These are phyloP conservation scores for Durio zibethinus DNA, from an alignment of 345 rosid species.

Conservation along the genomic window DNA sequence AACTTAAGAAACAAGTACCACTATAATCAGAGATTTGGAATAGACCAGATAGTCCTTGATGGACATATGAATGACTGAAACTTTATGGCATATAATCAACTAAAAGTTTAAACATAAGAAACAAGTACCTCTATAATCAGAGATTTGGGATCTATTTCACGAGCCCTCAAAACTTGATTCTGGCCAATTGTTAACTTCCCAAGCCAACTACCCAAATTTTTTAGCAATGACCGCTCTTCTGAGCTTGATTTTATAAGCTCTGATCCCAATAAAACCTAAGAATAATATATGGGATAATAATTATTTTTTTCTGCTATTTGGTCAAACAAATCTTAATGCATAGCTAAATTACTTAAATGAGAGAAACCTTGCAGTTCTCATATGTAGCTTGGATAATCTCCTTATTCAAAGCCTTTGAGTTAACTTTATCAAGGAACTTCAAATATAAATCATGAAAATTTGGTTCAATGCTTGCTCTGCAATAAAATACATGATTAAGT, in stretches of 20 bases:
- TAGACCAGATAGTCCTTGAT: neutral
- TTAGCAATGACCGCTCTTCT: constrained; percentile 92
- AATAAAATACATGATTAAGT: constrained; percentile 7
- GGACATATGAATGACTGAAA: neutral
- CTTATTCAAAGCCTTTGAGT: constrained; percentile 70
- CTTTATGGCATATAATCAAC: neutral
- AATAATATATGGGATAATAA: neutral
- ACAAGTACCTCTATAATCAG: constrained; percentile 81
- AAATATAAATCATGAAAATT: constrained; percentile 92
- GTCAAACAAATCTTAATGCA: constrained; percentile 5
- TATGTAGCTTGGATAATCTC: constrained; percentile 83
- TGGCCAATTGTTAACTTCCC: constrained; percentile 98
- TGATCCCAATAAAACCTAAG: constrained; percentile 95
- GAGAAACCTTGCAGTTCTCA: constrained; percentile 87
- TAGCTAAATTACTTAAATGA: neutral
- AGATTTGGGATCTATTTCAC: constrained; percentile 97
- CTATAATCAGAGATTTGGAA: no score
- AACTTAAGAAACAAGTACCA: no score
- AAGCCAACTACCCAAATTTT: constrained; percentile 99
- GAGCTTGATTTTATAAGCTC: constrained; percentile 98
- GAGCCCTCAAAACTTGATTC: constrained; percentile 88
- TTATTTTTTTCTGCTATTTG: neutral
- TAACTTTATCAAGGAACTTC: constrained; percentile 85
- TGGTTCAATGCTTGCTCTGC: constrained; percentile 95
- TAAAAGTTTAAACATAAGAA: neutral